These are phyloP conservation scores for Pestalotiopsis sp. DNA, from an alignment of 2,329 filamentous ascomycete genomes.

Conservation along the genomic window DNA sequence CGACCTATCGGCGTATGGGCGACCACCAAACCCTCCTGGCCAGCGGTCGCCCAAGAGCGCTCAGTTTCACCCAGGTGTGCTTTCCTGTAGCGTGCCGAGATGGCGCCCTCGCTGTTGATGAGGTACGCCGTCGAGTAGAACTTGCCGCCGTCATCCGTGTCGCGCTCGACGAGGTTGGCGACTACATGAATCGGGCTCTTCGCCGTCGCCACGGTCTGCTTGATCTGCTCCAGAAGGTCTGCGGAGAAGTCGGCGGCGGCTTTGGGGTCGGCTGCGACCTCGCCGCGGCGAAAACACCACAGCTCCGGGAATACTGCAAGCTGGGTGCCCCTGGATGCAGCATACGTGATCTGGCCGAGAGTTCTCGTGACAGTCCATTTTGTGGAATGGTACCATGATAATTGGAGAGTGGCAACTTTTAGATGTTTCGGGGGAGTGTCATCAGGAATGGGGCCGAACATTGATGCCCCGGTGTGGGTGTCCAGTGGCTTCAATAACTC, in stretches of 20 bases:
- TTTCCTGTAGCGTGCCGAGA: not conserved
- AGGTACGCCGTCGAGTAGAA: constrained; percentile 8
- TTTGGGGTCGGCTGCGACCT: not conserved
- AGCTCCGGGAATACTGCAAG: constrained; percentile 2
- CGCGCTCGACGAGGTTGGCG: constrained; percentile 1
- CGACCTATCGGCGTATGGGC: not conserved
- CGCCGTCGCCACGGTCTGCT: not conserved
- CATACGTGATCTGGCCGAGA: not conserved
- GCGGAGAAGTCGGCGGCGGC: constrained; percentile 1
- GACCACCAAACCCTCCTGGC: not conserved
- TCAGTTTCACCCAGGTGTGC: not conserved
- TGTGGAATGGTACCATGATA: constrained; percentile 3
- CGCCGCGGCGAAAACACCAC: not conserved
- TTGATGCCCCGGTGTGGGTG: not conserved
- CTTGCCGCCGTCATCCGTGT: not conserved
- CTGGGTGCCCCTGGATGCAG: not conserved
- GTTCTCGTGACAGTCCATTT: constrained; percentile 5
- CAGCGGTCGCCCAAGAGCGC: not conserved
- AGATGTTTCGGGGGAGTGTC: not conserved
- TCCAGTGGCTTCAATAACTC: not conserved
- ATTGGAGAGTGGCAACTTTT: not conserved
- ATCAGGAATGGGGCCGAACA: not conserved
- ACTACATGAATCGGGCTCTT: not conserved
- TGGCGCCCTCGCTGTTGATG: not conserved
- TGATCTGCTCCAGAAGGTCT: not conserved